Base-by-base conservation (phyloP, 441 rosid genomes). In the Erodium texanum region DNA sequence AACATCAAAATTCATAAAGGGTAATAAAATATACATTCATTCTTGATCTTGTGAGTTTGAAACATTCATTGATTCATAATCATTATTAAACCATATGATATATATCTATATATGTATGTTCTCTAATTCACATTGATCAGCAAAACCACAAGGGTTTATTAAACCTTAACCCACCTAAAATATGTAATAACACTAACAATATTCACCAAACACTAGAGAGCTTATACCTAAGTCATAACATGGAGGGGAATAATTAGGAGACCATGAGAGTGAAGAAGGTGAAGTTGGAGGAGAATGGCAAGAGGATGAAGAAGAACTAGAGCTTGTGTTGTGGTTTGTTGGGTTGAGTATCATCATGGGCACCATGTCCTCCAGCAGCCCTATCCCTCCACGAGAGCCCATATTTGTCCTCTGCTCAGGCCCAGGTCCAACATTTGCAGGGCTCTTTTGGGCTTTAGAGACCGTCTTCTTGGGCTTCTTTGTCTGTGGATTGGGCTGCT, bases 331-430 rank as follows among this genome's bases (percentile, higher is more conserved):
- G 41, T 34, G 41, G 9, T 34, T 34, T 34, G 41, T 6, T 34
- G 82, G 88, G 61, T 80, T 81, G 68, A 85, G 80, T 22, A 87
- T 68, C 77, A 74, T 75, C 69, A 81, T 79, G 19, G 98, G 94
- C 81, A 92, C 96, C 70, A 88, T 75, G 68, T 92, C 96, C 78
- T 88, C 94, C 19, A 92, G 90, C 81, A 89, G 66, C 19, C 94
- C 94, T 69, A 77, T 82, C 61, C 66, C 78, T 18, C 81, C 70
- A 7, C 48, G 71, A 34, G 41, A 34, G 41, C 41, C 41, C 5
- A 45, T 75, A 11, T 38, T 64, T 0, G 58, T 45, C 62, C 43
- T 36, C 6, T 62, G 45, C n/a, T 23, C 41, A 7, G 64, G 24
- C 63, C 27, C 69, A 9, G 43, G 9, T 1, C 20, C 64, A n/a